Percentiles rank a stretch among this genome's conserved stretches.
phyloP scores from a whole-genome alignment of 2,329 filamentous ascomycete genomes.

The Chalaropsis thielavioides region DNA sequence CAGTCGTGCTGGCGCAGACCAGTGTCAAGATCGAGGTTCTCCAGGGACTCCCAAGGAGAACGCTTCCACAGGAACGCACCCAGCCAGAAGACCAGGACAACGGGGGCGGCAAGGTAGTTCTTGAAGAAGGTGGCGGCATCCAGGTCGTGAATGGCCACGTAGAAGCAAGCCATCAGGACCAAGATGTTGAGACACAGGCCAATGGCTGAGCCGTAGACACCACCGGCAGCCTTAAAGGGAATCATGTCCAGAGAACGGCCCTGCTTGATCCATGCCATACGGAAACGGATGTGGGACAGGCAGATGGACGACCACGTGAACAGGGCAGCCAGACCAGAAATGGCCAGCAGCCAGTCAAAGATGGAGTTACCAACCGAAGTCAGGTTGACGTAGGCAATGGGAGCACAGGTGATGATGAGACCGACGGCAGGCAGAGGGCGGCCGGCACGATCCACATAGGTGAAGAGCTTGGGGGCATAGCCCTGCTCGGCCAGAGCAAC shows the following conservation, averaged over 20 bases:
- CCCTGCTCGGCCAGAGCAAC: slow-evolving; percentile 41
- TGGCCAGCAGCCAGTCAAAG: slow-evolving; percentile 50
- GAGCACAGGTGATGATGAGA: slow-evolving; percentile 33
- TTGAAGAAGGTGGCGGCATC: slow-evolving; percentile 39
- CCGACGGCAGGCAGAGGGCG: slow-evolving; percentile 35
- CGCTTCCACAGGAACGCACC: slow-evolving; percentile 51
- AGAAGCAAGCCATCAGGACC: slow-evolving; percentile 40
- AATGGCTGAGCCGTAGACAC: slow-evolving; percentile 47
- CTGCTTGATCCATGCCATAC: slow-evolving; percentile 41
- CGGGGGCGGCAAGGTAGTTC: slow-evolving; percentile 37
- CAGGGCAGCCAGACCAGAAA: slow-evolving; percentile 47
- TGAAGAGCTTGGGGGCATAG: slow-evolving; percentile 39
- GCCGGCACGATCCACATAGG: slow-evolving; percentile 39
- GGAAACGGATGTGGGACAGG: slow-evolving; percentile 53
- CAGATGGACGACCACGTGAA: slow-evolving; percentile 55
- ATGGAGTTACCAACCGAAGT: slow-evolving; percentile 34
- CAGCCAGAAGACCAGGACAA: slow-evolving; percentile 40
- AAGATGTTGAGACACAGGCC: slow-evolving; percentile 43
- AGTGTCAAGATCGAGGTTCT: slow-evolving; percentile 52
- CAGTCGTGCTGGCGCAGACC: slow-evolving; percentile 51
- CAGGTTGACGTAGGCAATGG: slow-evolving; percentile 34
- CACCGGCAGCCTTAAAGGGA: slow-evolving; percentile 45
- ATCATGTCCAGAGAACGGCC: slow-evolving; percentile 50
- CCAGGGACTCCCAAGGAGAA: slow-evolving; percentile 40
- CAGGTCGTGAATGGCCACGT: slow-evolving; percentile 32